These are phyloP conservation scores for Plasmopara viticola DNA, from an alignment of 352 stramenopile genomes.

Conservation along the genomic window DNA sequence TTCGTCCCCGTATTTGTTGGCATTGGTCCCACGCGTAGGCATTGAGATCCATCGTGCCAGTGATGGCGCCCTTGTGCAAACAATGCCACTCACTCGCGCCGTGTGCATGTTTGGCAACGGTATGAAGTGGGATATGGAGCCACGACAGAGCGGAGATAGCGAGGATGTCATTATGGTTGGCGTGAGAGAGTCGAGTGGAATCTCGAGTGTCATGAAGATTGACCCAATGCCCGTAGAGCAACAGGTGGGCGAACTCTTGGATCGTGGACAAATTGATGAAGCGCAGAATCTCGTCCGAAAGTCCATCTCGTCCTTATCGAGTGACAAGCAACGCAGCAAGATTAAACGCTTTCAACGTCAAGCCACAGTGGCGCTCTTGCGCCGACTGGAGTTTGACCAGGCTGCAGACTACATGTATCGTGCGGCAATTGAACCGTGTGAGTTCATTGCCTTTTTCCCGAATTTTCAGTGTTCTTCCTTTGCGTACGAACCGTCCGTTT, in stretches of 20 bases:
- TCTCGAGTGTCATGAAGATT: slow-evolving; percentile 77
- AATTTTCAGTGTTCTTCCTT: slow-evolving; percentile 76
- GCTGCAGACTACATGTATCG: slow-evolving; percentile 84
- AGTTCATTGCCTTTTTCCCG: slow-evolving; percentile 85
- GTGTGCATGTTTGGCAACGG: slow-evolving; percentile 81
- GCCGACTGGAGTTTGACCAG: slow-evolving; percentile 70
- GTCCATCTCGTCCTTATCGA: slow-evolving; percentile 57
- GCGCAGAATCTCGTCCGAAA: slow-evolving; percentile 81
- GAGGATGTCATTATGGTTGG: slow-evolving; percentile 79
- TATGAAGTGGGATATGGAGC: slow-evolving; percentile 90
- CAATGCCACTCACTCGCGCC: slow-evolving; percentile 50
- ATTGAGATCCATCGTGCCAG: slow-evolving; percentile 75
- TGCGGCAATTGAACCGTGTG: slow-evolving; percentile 73
- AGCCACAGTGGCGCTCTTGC: slow-evolving; percentile 67
- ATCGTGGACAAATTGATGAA: slow-evolving; percentile 81
- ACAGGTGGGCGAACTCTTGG: slow-evolving; percentile 76
- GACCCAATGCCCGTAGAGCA: slow-evolving; percentile 83
- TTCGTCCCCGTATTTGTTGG: slow-evolving; percentile 72
- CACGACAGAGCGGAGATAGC: slow-evolving; percentile 54
- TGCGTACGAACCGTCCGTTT: slow-evolving; percentile 72
- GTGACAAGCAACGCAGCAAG: slow-evolving; percentile 83
- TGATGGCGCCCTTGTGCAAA: slow-evolving; percentile 75
- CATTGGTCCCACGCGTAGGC: slow-evolving; percentile 64
- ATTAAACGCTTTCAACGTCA: slow-evolving; percentile 87
- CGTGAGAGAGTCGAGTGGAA: slow-evolving; percentile 49